Evolutionary conservation across 139 green algal genomes (phyloP).

Genomic region (Chlorella sorokiniana): DNA sequence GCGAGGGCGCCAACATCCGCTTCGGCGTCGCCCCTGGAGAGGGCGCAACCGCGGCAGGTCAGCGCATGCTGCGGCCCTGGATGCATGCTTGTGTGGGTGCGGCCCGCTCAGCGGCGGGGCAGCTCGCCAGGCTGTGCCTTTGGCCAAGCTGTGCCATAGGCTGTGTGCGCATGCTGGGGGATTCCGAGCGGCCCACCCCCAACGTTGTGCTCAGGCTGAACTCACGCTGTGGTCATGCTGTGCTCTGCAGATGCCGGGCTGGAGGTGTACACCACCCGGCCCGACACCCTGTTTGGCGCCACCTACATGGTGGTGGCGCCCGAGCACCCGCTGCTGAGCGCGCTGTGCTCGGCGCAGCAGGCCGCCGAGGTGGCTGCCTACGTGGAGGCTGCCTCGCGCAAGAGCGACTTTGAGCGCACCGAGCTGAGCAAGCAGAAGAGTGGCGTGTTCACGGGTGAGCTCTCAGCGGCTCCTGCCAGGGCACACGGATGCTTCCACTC

Average conservation of each 20-base stretch:
- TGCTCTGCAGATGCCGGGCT: slow-evolving; percentile 40
- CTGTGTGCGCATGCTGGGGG: too few relatives aligned
- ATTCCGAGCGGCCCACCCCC: too few relatives aligned
- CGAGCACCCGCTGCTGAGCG: slow-evolving; percentile 87
- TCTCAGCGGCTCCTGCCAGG: too few relatives aligned
- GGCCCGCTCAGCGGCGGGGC: too few relatives aligned
- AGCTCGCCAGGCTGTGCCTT: too few relatives aligned
- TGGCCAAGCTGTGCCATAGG: too few relatives aligned
- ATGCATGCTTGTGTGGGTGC: too few relatives aligned
- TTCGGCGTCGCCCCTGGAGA: slow-evolving; percentile 52
- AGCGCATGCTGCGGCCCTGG: too few relatives aligned
- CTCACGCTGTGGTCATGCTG: too few relatives aligned
- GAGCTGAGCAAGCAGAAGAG: slow-evolving; percentile 93
- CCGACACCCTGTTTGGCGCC: slow-evolving; percentile 96
- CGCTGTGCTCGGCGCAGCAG: slow-evolving; percentile 35
- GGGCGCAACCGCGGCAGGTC: neutral
- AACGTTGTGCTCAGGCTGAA: too few relatives aligned
- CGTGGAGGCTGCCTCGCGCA: slow-evolving; percentile 62
- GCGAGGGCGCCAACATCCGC: slow-evolving; percentile 60
- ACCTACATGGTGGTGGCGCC: slow-evolving; percentile 97
- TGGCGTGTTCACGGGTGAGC: slow-evolving; percentile 88
- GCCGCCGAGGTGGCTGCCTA: slow-evolving; percentile 71
- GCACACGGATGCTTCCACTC: too few relatives aligned
- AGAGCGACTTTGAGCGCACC: slow-evolving; percentile 76
- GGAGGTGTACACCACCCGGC: slow-evolving; percentile 89